Conservation (phyloP, 805 yeast genomes). For the Sugiyamaella chiloensis region DNA sequence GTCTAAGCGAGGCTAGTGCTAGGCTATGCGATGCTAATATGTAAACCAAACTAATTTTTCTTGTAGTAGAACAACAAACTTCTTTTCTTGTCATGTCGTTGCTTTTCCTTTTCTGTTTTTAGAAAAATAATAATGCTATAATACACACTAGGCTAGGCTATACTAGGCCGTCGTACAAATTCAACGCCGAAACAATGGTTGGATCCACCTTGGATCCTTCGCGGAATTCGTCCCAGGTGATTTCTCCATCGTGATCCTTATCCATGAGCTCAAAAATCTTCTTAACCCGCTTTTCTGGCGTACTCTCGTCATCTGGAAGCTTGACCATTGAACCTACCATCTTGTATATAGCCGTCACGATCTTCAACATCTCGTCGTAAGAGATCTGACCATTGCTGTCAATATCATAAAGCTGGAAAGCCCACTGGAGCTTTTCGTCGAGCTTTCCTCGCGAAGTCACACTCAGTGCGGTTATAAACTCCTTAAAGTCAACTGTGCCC, state of each 20-base stretch:
- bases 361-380: conserved; percentile 73
- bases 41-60: too few species aligned
- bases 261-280: conserved; percentile 76
- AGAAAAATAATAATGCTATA: background rate
- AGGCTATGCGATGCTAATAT: too few species aligned
- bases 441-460: conserved; percentile 81
- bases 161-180: conserved; percentile 76
- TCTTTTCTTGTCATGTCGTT: too few species aligned
- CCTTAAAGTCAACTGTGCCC: conserved; percentile 86
- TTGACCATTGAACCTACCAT: conserved; percentile 96
- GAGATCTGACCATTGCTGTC: conserved; percentile 73
- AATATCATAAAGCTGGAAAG: conserved; percentile 82
- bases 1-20: conserved; percentile 35
- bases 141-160: conserved; percentile 33
- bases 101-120: too few species aligned
- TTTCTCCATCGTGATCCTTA: conserved; percentile 63
- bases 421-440: conserved; percentile 86
- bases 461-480: conserved; percentile 83
- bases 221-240: conserved; percentile 80
- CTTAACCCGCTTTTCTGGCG: conserved; percentile 83
- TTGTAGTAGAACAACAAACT: too few species aligned
- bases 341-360: conserved; percentile 80
- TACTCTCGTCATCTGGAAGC: conserved; percentile 80
- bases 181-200: conserved; percentile 69
- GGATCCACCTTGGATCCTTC: conserved; percentile 78